Evolutionary conservation across 768 basidiomycete genomes (phyloP).

Genomic region (Boletus tomentosulus): DNA sequence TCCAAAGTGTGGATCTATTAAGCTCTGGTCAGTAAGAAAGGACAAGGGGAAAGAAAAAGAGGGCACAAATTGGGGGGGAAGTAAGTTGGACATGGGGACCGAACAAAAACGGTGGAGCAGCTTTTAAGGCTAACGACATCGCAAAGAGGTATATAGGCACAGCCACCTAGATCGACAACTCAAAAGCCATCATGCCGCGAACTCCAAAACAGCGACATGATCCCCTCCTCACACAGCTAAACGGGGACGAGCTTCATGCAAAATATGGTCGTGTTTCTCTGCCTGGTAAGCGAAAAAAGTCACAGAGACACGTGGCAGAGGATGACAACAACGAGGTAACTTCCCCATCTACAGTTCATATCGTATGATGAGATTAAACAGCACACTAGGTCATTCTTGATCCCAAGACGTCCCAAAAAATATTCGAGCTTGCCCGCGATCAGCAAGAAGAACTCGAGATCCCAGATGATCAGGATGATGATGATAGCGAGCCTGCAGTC

Average conservation of each 20-base stretch:
- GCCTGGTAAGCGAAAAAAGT: constrained; percentile 72
- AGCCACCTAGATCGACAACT: background rate
- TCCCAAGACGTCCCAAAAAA: constrained; percentile 76
- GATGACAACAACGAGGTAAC: constrained; percentile 61
- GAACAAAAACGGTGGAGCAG: background rate
- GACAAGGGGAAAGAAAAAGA: background rate
- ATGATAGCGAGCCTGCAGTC: constrained; percentile 29
- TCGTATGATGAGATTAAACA: constrained; percentile 2
- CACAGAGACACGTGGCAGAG: constrained; percentile 39
- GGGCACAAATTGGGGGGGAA: constrained; percentile 19
- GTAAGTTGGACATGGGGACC: constrained; percentile 20
- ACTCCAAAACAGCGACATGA: constrained; percentile 70
- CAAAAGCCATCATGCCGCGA: constrained; percentile 53
- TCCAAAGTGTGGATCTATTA: constrained; percentile 61
- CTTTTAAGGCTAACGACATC: background rate
- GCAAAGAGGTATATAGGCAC: background rate
- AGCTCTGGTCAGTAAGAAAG: constrained; percentile 6
- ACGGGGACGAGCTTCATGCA: constrained; percentile 68
- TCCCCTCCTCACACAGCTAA: constrained; percentile 80
- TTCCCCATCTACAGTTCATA: constrained; percentile 9
- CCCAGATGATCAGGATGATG: constrained; percentile 52
- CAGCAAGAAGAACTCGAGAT: constrained; percentile 88
- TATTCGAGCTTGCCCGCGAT: constrained; percentile 87
- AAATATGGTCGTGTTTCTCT: constrained; percentile 77
- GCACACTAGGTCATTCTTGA: constrained; percentile 60